phyloP scores from a whole-genome alignment of 2,329 filamentous ascomycete species.

The Westerdykella ornata region DNA sequence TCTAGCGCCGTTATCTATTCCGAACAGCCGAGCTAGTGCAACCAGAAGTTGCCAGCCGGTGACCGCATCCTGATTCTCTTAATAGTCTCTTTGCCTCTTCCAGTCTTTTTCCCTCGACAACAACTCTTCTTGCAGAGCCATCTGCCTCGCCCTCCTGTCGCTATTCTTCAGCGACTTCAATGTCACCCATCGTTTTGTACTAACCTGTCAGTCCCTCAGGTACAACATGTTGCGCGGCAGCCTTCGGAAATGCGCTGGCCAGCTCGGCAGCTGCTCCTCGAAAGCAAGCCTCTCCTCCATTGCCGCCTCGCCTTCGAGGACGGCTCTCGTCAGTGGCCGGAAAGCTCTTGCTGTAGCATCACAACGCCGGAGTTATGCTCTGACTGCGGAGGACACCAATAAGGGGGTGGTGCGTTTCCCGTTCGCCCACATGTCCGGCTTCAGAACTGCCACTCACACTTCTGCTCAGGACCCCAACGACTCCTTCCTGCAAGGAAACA shows the following conservation, averaged over 20 bases:
- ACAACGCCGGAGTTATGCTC: slow-evolving; percentile 52
- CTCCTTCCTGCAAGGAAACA: slow-evolving; percentile 93
- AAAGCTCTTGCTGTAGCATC: slow-evolving; percentile 41
- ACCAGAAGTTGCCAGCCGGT: slow-evolving; percentile 1
- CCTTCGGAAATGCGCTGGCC: slow-evolving; percentile 58
- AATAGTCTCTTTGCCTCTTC: slow-evolving; percentile 1
- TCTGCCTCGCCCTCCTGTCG: slow-evolving; percentile 2
- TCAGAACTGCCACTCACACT: slow-evolving; percentile 23
- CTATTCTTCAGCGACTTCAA: slow-evolving; percentile 15
- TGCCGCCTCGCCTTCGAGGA: slow-evolving; percentile 33
- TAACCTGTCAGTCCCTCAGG: slow-evolving; percentile 8
- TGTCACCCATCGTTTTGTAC: slow-evolving; percentile 21
- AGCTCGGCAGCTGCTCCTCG: slow-evolving; percentile 52
- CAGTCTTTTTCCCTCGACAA: neutral
- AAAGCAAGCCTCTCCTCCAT: slow-evolving; percentile 41
- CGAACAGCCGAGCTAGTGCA: slow-evolving; percentile 1
- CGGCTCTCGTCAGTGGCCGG: slow-evolving; percentile 44
- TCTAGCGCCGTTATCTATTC: slow-evolving; percentile 2
- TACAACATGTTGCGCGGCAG: slow-evolving; percentile 64
- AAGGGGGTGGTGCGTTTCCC: slow-evolving; percentile 53
- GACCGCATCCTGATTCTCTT: slow-evolving; percentile 1
- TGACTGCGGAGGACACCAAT: slow-evolving; percentile 52
- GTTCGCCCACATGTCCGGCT: slow-evolving; percentile 2
- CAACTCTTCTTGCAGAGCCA: slow-evolving; percentile 1
- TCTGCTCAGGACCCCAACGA: slow-evolving; percentile 69